Evolutionary conservation across 1,139 yeast genomes (phyloP), one percentile per base, ranked within the genome.

Genomic region (Citeromyces siamensis): DNA sequence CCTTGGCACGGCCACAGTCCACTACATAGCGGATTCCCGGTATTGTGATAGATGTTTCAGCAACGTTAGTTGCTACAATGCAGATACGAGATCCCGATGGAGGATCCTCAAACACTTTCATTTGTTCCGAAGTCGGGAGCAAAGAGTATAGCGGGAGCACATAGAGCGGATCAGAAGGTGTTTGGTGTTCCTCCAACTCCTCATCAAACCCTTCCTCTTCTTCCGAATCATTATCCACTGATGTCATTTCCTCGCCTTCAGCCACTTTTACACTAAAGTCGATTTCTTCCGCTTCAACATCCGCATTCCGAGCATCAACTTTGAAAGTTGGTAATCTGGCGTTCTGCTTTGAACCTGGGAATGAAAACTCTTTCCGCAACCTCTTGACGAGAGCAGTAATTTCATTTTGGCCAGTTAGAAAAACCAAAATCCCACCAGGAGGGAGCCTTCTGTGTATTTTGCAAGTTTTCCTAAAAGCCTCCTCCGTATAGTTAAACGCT

Each of bases 181-280:
- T 71, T 55, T 86, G 94, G 23, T 75, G 85, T 29, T 69, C 78
- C 53, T 81, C 90, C 32, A 77, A 58, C 2, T 68, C 61, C 53
- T 88, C 97, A 18, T 86, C 95, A 49, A 86, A 86, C 0, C 96
- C 97, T 56, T 88, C 97, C 50, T 85, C 95, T 33, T 79, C 82
- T 22, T 68, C 81, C 3, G 64, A 75, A 4, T 62, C 69, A 3
- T 53, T 62, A 2, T 62, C 69, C 13, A 10, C 9, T 7, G 10
- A 21, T 8, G n/a, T 14, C n/a, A n/a, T 14, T 8, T 23, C 28
- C 2, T 54, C 64, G 1, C 59, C 60, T 23, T 46, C 47, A 13
- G 54, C 52, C 10, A 60, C 62, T 35, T 66, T 65, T 2, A 74
- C 72, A 42, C 86, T 84, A 45, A 88, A 75, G 35, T 86, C 95